Evolutionary conservation across 768 basidiomycete species (phyloP).

Genomic region (Hygrocybe punicea): DNA sequence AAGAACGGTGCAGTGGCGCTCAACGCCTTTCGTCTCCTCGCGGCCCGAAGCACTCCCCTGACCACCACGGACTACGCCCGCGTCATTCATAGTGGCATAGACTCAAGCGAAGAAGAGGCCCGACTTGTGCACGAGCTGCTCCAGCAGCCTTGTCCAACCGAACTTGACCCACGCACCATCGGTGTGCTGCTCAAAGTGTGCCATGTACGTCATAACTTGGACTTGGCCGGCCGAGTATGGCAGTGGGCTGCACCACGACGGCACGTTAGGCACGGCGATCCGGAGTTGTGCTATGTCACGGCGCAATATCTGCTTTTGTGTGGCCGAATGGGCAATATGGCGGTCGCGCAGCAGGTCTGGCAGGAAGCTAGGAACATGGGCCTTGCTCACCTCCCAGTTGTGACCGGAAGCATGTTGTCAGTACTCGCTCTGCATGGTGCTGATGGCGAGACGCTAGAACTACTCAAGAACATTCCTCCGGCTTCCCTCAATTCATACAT

Average conservation of each 20-base stretch:
- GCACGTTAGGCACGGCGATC: constrained; percentile 18
- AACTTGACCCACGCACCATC: constrained; percentile 24
- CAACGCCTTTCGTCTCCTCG: constrained; percentile 23
- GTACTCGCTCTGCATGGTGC: constrained; percentile 21
- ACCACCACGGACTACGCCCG: constrained; percentile 22
- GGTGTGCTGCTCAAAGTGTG: constrained; percentile 23
- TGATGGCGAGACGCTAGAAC: constrained; percentile 19
- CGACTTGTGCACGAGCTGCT: constrained; percentile 20
- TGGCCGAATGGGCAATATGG: constrained; percentile 20
- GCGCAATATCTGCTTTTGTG: constrained; percentile 24
- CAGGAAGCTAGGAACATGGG: constrained; percentile 22
- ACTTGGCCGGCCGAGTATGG: constrained; percentile 20
- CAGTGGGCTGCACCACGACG: constrained; percentile 20
- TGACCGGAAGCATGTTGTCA: constrained; percentile 24
- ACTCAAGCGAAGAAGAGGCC: constrained; percentile 21
- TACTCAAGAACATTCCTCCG: constrained; percentile 23
- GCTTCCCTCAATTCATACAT: constrained; percentile 25
- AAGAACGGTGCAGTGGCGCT: constrained; percentile 21
- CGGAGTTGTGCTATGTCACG: constrained; percentile 18
- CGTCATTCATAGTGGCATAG: constrained; percentile 23
- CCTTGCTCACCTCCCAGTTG: constrained; percentile 20
- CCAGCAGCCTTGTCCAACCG: constrained; percentile 22
- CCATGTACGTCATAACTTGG: constrained; percentile 20
- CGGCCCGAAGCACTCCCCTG: constrained; percentile 17
- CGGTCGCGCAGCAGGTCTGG: constrained; percentile 22